A percentile compares a stretch with the other conserved stretches of the same genome.
phyloP scores from a whole-genome alignment of 306 rosid genomes.

The Luffa aegyptiaca region DNA sequence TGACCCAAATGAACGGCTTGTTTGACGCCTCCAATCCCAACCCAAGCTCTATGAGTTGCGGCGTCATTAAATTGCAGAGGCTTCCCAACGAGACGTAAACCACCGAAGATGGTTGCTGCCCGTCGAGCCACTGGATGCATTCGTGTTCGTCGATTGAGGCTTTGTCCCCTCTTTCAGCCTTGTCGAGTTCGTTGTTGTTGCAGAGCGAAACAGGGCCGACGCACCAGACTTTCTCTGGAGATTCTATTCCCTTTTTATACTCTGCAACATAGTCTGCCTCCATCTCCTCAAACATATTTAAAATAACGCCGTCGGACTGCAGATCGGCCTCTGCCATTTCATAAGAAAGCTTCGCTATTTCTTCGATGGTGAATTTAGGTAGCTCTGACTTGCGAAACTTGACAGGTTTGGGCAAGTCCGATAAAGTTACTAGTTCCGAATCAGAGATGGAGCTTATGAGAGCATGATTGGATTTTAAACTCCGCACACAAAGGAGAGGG shows the following conservation, averaged over 20 bases:
- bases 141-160: constrained; percentile 15
- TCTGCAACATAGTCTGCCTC: constrained; percentile 31
- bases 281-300: constrained; percentile 23
- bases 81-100: constrained; percentile 46
- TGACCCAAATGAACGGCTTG: constrained; percentile 27
- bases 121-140: constrained; percentile 37
- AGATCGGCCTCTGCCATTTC: not conserved
- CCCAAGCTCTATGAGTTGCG: constrained; percentile 22
- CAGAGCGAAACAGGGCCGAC: constrained; percentile 23
- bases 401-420: constrained; percentile 13
- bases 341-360: not conserved
- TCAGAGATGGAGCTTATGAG: not conserved
- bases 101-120: constrained; percentile 18
- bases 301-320: constrained; percentile 12
- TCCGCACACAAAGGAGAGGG: not conserved
- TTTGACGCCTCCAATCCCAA: constrained; percentile 23
- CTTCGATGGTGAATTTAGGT: not conserved
- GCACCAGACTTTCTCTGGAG: constrained; percentile 37
- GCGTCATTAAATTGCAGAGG: constrained; percentile 5
- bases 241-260: constrained; percentile 23
- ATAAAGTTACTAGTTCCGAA: constrained; percentile 5
- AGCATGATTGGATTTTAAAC: not conserved
- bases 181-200: constrained; percentile 33
- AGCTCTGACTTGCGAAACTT: constrained; percentile 10
- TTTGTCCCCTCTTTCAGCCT: constrained; percentile 42